These are phyloP conservation scores for Trametes maxima DNA, from an alignment of 768 basidiomycete genomes.

Conservation along the genomic window DNA sequence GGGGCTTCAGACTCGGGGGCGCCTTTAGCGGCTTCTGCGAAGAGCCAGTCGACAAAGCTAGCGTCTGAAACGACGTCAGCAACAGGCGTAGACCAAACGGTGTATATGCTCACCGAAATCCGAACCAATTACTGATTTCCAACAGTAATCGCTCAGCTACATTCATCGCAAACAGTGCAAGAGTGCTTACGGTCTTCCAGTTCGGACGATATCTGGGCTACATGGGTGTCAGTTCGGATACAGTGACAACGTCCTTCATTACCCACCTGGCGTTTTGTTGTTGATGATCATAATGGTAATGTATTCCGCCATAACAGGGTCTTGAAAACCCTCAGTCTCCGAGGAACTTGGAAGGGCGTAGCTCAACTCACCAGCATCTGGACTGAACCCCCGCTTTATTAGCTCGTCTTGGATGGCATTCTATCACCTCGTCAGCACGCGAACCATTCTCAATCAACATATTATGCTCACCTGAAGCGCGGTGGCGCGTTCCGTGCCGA, in stretches of 20 bases:
- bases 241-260: not conserved
- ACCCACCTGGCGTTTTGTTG: constrained; percentile 77
- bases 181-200: constrained; percentile 19
- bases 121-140: constrained; percentile 63
- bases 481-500: constrained; percentile 76
- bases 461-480: constrained; percentile 60
- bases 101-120: constrained; percentile 64
- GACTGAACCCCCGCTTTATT: constrained; percentile 68
- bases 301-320: constrained; percentile 92
- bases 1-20: constrained; percentile 53
- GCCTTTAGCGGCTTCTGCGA: constrained; percentile 75
- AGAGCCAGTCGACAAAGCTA: constrained; percentile 89
- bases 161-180: not conserved
- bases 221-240: constrained; percentile 5
- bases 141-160: not conserved
- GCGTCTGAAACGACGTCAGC: constrained; percentile 53
- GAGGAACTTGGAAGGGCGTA: not conserved
- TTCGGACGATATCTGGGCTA: constrained; percentile 21
- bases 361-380: constrained; percentile 64
- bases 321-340: constrained; percentile 38
- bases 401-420: constrained; percentile 83
- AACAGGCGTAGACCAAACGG: constrained; percentile 1
- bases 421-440: constrained; percentile 40
- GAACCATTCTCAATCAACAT: not conserved
- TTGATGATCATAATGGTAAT: constrained; percentile 96